Evolutionary conservation across 2,329 filamentous ascomycete genomes (phyloP).

Genomic region (Fusarium duplospermum): DNA sequence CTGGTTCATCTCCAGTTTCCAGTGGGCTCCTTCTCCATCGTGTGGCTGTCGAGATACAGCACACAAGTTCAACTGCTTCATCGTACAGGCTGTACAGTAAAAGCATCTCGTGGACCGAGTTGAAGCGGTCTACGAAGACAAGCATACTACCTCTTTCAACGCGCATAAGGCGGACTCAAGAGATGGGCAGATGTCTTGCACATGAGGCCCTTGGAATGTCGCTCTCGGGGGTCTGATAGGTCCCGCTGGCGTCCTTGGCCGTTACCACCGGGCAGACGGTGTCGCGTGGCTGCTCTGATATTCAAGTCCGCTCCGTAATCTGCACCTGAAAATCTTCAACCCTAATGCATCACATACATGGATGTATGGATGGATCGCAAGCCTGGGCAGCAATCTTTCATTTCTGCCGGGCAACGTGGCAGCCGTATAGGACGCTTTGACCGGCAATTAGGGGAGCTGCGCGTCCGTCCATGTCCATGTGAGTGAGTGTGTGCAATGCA

Average conservation of each 20-base stretch:
- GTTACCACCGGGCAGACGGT: background rate
- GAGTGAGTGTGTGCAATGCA: background rate
- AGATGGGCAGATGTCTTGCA: conserved; percentile 15
- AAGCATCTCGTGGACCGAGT: background rate
- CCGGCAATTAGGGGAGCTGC: background rate
- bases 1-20: background rate
- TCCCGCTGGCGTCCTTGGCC: background rate
- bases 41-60: conserved; percentile 7
- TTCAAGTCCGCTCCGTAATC: conserved; percentile 1
- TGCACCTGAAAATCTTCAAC: conserved; percentile 18
- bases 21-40: background rate
- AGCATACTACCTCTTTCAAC: background rate
- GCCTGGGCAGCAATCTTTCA: background rate
- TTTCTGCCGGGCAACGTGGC: conserved; percentile 5
- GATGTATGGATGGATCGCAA: background rate
- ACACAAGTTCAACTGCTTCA: background rate
- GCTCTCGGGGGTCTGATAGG: conserved; percentile 10
- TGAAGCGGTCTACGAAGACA: conserved; percentile 11
- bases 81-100: background rate
- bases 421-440: conserved; percentile 6
- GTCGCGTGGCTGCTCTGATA: conserved; percentile 16
- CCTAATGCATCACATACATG: conserved; percentile 12
- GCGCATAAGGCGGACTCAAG: conserved; percentile 4
- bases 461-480: background rate
- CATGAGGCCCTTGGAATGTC: conserved; percentile 11